A percentile compares a stretch with the other conserved stretches of the same genome.
Conservation (phyloP, 1,284 basidiomycete genomes). For the Microbotryum scabiosae region DNA sequence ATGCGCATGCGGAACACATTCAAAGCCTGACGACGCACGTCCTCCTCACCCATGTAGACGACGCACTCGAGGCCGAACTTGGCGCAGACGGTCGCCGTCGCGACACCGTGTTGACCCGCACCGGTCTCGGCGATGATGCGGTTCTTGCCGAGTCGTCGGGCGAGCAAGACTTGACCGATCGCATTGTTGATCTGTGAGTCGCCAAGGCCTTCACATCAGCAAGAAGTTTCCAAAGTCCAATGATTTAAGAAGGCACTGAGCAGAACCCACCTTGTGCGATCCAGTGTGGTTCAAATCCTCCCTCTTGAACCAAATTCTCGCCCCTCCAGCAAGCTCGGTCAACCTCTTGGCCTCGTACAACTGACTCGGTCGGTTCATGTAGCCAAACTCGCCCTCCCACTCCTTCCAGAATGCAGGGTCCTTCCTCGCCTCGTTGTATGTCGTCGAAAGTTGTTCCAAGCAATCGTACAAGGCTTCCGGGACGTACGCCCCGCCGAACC, state of each 20-base stretch:
- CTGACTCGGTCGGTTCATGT: conserved; percentile 69
- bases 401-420: conserved; percentile 93
- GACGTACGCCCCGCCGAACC: conserved; percentile 95
- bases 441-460: conserved; percentile 80
- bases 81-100: conserved; percentile 95
- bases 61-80: conserved; percentile 92
- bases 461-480: conserved; percentile 90
- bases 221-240: not conserved
- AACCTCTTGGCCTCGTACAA: conserved; percentile 67
- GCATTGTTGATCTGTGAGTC: conserved; percentile 15
- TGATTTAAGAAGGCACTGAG: too few species aligned
- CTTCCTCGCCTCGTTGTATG: conserved; percentile 72
- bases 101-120: conserved; percentile 97
- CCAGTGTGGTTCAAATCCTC: conserved; percentile 94
- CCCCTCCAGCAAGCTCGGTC: conserved; percentile 69
- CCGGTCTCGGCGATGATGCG: conserved; percentile 98
- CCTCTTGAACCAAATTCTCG: conserved; percentile 95
- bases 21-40: conserved; percentile 85
- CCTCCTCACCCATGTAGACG: conserved; percentile 98
- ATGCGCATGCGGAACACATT: conserved; percentile 98
- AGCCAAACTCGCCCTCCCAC: conserved; percentile 77
- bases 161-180: conserved; percentile 67
- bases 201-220: not conserved
- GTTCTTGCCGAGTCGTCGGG: conserved; percentile 84
- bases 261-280: conserved; percentile 88